These are phyloP conservation scores for Chaetomium strumarium DNA, from an alignment of 2,329 filamentous ascomycete species.

Conservation along the genomic window DNA sequence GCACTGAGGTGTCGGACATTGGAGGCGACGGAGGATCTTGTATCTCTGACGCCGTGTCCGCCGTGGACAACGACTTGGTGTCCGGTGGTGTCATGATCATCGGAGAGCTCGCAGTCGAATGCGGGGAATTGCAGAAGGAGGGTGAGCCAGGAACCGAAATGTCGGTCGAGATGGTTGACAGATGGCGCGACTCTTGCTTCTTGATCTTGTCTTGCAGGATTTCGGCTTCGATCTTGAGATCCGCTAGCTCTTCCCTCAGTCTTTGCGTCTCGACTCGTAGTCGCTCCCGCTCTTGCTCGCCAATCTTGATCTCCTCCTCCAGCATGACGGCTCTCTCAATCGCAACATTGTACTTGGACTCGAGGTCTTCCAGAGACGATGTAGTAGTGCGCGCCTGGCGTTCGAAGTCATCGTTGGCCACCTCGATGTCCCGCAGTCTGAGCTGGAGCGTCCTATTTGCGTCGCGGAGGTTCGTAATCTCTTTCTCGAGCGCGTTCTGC, in stretches of 20 bases:
- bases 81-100: constrained; percentile 80
- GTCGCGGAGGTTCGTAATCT: constrained; percentile 88
- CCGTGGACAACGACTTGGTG: constrained; percentile 56
- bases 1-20: constrained; percentile 75
- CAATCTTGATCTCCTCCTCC: constrained; percentile 87
- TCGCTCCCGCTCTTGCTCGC: constrained; percentile 84
- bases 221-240: constrained; percentile 90
- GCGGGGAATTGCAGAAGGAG: constrained; percentile 69
- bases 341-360: constrained; percentile 92
- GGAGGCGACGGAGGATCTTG: constrained; percentile 89
- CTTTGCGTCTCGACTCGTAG: constrained; percentile 88
- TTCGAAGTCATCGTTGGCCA: constrained; percentile 97
- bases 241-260: constrained; percentile 81
- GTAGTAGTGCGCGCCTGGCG: constrained; percentile 92
- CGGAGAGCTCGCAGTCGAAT: constrained; percentile 85
- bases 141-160: constrained; percentile 62
- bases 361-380: constrained; percentile 91
- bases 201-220: constrained; percentile 91
- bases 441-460: constrained; percentile 74
- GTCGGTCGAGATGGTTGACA: constrained; percentile 56
- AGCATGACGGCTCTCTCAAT: constrained; percentile 90
- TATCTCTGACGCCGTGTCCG: constrained; percentile 55
- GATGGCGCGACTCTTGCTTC: constrained; percentile 55
- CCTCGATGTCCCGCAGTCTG: constrained; percentile 87
- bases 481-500: constrained; percentile 85